Evolutionary conservation across 2,329 filamentous ascomycete species (phyloP).

Genomic region (Calonectria pteridis): DNA sequence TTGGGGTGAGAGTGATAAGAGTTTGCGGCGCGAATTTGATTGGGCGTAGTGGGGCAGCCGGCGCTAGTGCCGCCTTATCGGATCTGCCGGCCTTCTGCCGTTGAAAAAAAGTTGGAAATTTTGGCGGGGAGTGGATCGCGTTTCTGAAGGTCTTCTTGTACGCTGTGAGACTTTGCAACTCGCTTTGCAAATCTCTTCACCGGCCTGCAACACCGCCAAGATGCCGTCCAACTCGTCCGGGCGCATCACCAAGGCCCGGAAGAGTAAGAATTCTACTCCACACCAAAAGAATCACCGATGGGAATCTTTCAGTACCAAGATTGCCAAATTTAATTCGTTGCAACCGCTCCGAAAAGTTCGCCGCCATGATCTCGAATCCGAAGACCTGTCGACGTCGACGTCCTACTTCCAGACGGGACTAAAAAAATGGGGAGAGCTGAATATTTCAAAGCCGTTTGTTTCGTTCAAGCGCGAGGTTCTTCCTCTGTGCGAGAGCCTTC

Average conservation of each 20-base stretch:
- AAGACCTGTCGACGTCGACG: conserved; percentile 80
- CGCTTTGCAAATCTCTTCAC: conserved; percentile 40
- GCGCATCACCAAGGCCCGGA: conserved; percentile 76
- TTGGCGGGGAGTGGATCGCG: conserved; percentile 45
- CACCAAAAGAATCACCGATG: conserved; percentile 89
- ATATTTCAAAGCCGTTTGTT: conserved; percentile 85
- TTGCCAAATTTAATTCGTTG: conserved; percentile 88
- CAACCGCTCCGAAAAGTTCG: conserved; percentile 93
- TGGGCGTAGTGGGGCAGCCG: conserved; percentile 40
- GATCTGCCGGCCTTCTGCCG: conserved; percentile 50
- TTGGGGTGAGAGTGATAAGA: conserved; percentile 44
- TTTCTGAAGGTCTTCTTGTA: conserved; percentile 36
- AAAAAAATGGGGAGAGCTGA: conserved; percentile 91
- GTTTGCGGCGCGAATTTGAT: conserved; percentile 50
- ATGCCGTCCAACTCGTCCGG: conserved; percentile 75
- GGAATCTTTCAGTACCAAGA: conserved; percentile 91
- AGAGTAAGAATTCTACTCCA: conserved; percentile 76
- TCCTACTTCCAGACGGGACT: conserved; percentile 89
- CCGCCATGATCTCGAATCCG: conserved; percentile 84
- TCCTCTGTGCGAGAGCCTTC: conserved; percentile 87
- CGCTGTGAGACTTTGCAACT: conserved; percentile 36
- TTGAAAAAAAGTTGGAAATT: conserved; percentile 49
- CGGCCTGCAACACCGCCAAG: conserved; percentile 52
- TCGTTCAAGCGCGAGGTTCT: conserved; percentile 81
- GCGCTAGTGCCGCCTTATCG: conserved; percentile 48